Conservation (phyloP, 2,329 filamentous ascomycete genomes). For the Colletotrichum phormii region DNA sequence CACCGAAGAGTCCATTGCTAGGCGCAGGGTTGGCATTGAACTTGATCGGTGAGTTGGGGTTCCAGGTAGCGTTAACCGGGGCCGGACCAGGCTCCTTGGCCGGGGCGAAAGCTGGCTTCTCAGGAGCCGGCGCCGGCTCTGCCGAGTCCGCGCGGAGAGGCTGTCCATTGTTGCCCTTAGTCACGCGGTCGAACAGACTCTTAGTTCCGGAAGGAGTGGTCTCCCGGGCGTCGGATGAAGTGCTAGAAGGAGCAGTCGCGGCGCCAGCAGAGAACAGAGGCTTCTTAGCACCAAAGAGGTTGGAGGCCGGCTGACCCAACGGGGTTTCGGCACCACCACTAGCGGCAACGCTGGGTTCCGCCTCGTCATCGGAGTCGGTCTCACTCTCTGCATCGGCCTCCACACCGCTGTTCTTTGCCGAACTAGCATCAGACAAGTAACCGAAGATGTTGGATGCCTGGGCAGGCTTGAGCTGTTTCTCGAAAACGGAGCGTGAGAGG, state of each 20-base stretch:
- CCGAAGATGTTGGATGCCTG: conserved; percentile 66
- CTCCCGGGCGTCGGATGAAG: conserved; percentile 56
- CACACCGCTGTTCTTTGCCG: conserved; percentile 64
- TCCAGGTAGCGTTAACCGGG: conserved; percentile 60
- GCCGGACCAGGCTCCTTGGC: conserved; percentile 46
- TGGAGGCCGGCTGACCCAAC: conserved; percentile 47
- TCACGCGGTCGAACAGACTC: conserved; percentile 68
- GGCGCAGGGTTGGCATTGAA: conserved; percentile 54
- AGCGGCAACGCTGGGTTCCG: conserved; percentile 54
- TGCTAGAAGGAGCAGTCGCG: conserved; percentile 46
- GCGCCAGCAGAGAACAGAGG: conserved; percentile 33
- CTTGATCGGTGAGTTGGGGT: conserved; percentile 64
- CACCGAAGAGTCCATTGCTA: conserved; percentile 35
- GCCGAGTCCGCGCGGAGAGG: conserved; percentile 53
- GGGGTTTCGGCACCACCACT: conserved; percentile 56
- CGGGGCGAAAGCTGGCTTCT: conserved; percentile 51
- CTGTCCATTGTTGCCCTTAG: conserved; percentile 61
- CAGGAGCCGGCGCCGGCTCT: conserved; percentile 44
- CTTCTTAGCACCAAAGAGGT: conserved; percentile 47
- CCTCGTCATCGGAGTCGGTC: conserved; percentile 55
- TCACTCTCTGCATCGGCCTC: conserved; percentile 61
- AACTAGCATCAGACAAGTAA: conserved; percentile 68
- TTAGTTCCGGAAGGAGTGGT: conserved; percentile 54
- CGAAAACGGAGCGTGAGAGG: conserved; percentile 57
- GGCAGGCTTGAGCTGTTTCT: conserved; percentile 48